Conservation (phyloP, 441 rosid species). For the Eruca vesicaria region DNA sequence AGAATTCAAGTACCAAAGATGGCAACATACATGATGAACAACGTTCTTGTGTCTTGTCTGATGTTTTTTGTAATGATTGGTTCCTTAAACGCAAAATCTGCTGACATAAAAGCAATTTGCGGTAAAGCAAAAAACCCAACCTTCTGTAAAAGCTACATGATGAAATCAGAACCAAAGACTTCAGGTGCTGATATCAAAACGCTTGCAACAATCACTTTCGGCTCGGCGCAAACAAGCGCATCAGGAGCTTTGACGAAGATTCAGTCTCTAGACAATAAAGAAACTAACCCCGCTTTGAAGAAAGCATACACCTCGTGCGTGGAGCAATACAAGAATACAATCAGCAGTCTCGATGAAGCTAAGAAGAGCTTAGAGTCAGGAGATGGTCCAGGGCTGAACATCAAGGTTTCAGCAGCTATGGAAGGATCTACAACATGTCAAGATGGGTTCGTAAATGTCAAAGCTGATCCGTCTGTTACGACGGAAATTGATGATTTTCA, state of each 20-base stretch:
- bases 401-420: no score
- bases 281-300: background rate
- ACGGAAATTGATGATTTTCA: constrained; percentile 18
- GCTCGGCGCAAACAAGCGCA: constrained; percentile 27
- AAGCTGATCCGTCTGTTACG: constrained; percentile 17
- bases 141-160: constrained; percentile 12
- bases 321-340: no score
- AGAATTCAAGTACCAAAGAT: constrained; percentile 24
- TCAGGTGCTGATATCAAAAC: no score
- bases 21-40: constrained; percentile 16
- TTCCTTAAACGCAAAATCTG: constrained; percentile 18
- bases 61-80: constrained; percentile 19
- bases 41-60: no score
- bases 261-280: background rate
- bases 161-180: constrained; percentile 27
- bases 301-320: no score
- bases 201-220: constrained; percentile 21
- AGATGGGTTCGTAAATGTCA: background rate
- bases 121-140: constrained; percentile 24
- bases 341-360: no score
- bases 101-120: constrained; percentile 19
- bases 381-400: background rate
- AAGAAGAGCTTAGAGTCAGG: constrained; percentile 10
- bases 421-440: constrained; percentile 14
- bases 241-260: constrained; percentile 2